phyloP scores from a whole-genome alignment of 305 asterid species.

The Solanum chacoense region DNA sequence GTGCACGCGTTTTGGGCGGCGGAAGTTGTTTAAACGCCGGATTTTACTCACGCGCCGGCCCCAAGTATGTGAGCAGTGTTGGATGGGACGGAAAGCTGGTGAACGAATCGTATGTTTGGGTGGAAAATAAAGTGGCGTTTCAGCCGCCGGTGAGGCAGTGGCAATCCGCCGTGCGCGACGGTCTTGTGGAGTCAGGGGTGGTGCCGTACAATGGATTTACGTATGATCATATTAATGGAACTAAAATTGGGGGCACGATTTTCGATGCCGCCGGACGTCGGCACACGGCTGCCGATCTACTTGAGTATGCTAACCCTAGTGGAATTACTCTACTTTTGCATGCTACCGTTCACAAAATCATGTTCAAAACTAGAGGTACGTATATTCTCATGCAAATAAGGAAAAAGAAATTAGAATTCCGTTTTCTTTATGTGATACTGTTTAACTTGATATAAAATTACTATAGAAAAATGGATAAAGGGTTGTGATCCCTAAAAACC shows the following conservation, averaged over 20 bases:
- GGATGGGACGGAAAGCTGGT: constrained; percentile 61
- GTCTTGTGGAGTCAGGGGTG: constrained; percentile 58
- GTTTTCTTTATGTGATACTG: not conserved
- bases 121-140: constrained; percentile 72
- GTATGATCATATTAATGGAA: constrained; percentile 66
- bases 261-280: constrained; percentile 57
- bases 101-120: constrained; percentile 63
- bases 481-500: not conserved
- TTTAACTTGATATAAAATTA: not conserved
- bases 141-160: constrained; percentile 53
- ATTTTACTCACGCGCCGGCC: constrained; percentile 66
- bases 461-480: not conserved
- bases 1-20: constrained; percentile 83
- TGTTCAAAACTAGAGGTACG: constrained; percentile 47
- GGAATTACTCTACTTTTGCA: constrained; percentile 52
- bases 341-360: constrained; percentile 67
- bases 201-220: constrained; percentile 72
- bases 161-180: constrained; percentile 79
- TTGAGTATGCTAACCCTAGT: constrained; percentile 52
- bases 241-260: constrained; percentile 81
- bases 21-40: constrained; percentile 87
- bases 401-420: not conserved
- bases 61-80: constrained; percentile 23
- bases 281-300: constrained; percentile 86
- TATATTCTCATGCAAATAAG: not conserved